Conservation (phyloP, 164 flowering plant genomes). For the Vitis labrusca region DNA sequence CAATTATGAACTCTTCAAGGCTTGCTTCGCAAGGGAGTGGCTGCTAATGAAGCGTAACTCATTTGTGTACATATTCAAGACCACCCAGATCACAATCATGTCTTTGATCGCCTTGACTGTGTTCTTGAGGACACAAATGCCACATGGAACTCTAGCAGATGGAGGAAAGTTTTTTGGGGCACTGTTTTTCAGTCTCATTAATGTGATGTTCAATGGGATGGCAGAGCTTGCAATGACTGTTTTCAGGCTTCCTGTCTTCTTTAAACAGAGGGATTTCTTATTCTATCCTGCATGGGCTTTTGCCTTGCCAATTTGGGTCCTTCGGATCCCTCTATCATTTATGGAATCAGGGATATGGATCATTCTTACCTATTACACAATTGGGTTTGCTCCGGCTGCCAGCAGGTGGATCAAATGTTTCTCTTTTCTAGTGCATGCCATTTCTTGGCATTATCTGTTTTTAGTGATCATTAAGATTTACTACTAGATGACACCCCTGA, state of each 20-base stretch:
- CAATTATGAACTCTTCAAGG: conserved; percentile 64
- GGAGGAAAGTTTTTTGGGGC: conserved; percentile 57
- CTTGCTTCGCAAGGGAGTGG: conserved; percentile 72
- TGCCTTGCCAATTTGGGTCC: conserved; percentile 58
- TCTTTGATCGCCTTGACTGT: conserved; percentile 57
- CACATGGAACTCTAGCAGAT: conserved; percentile 31
- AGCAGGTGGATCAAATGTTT: conserved; percentile 34
- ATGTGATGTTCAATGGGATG: conserved; percentile 67
- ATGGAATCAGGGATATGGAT: conserved; percentile 61
- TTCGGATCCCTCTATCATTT: conserved; percentile 56
- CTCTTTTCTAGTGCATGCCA: background rate
- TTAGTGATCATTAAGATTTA: background rate
- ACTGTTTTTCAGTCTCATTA: conserved; percentile 55
- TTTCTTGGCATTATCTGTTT: background rate
- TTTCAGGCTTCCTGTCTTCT: conserved; percentile 59
- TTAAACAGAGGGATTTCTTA: conserved; percentile 54
- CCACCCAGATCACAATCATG: conserved; percentile 65
- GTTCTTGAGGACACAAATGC: conserved; percentile 61
- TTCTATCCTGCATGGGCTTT: conserved; percentile 75
- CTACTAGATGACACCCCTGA: background rate
- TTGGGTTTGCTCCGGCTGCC: conserved; percentile 65
- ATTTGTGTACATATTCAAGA: conserved; percentile 58
- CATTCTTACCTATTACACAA: conserved; percentile 57
- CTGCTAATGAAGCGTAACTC: conserved; percentile 42
- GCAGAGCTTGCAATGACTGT: conserved; percentile 62